These are phyloP conservation scores for Vitellaria paradoxa DNA, from an alignment of 179 eudicot species.

Conservation along the genomic window DNA sequence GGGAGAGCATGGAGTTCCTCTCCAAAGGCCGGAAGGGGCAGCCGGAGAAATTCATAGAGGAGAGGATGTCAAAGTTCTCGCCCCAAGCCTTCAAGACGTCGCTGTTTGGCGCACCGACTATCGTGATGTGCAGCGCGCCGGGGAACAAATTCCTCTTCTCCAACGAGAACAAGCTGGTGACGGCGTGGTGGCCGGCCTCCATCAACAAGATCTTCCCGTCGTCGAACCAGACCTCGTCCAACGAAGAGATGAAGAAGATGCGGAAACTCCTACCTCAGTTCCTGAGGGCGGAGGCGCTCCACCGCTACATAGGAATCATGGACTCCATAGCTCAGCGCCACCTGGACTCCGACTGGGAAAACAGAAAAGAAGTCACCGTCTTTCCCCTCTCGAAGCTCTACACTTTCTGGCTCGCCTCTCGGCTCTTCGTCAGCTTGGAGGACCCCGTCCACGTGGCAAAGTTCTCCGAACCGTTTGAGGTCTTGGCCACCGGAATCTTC, in stretches of 20 bases:
- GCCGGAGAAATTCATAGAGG: slow-evolving; percentile 8
- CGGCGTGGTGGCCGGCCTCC: slow-evolving; percentile 7
- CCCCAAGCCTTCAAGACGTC: slow-evolving; percentile 11
- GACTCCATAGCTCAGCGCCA: slow-evolving; percentile 13
- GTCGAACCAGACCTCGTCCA: slow-evolving; percentile 3
- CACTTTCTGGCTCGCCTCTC: slow-evolving; percentile 15
- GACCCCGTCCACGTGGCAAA: slow-evolving; percentile 5
- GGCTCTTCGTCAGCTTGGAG: slow-evolving; percentile 16
- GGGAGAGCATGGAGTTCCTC: background rate
- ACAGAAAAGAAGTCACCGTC: background rate
- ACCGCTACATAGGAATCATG: slow-evolving; percentile 9
- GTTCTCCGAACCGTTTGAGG: slow-evolving; percentile 2
- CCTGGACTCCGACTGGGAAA: slow-evolving; percentile 4
- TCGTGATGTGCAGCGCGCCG: slow-evolving; percentile 8
- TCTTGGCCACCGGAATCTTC: slow-evolving; percentile 2
- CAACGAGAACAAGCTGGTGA: slow-evolving; percentile 14
- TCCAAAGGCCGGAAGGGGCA: background rate
- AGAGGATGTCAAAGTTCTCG: slow-evolving; percentile 14
- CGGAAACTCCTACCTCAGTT: slow-evolving; percentile 7
- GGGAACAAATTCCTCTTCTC: slow-evolving; percentile 18
- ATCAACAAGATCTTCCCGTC: slow-evolving; percentile 10
- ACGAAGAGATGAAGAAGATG: slow-evolving; percentile 9
- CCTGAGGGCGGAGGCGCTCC: slow-evolving; percentile 10
- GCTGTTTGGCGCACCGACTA: background rate
- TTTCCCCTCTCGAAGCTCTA: slow-evolving; percentile 12